Evolutionary conservation across 352 stramenopile species (phyloP).

Genomic region (Phytophthora kernoviae): DNA sequence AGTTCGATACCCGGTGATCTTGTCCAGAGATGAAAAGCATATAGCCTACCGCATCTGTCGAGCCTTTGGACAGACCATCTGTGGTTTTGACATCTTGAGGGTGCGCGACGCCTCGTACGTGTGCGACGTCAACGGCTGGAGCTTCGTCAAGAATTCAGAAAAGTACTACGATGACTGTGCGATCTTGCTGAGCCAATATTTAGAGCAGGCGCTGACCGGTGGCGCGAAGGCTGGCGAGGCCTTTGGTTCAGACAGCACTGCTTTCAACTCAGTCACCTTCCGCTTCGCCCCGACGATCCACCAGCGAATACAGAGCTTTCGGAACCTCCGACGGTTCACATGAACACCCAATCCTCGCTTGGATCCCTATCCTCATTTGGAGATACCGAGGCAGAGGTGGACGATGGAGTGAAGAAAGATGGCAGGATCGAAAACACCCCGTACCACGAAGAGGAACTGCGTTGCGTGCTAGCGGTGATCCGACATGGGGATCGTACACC

Average conservation of each 20-base stretch:
- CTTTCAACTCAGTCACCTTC: constrained; percentile 71
- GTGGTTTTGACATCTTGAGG: constrained; percentile 99
- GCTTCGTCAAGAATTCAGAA: constrained; percentile 99
- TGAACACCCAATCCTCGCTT: constrained; percentile 31
- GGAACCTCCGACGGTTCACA: constrained; percentile 50
- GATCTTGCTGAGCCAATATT: constrained; percentile 90
- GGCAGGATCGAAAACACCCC: constrained; percentile 22
- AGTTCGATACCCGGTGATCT: constrained; percentile 98
- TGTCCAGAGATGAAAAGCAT: constrained; percentile 98
- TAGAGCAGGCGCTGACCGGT: constrained; percentile 63
- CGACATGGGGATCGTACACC: constrained; percentile 99
- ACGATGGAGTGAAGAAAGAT: constrained; percentile 29
- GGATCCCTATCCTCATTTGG: neutral
- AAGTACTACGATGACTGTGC: constrained; percentile 99
- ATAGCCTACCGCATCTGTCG: constrained; percentile 93
- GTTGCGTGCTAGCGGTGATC: constrained; percentile 99
- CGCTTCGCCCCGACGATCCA: constrained; percentile 52
- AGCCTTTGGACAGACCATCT: constrained; percentile 93
- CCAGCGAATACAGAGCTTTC: constrained; percentile 57
- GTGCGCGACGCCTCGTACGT: constrained; percentile 94
- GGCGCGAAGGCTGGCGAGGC: constrained; percentile 37
- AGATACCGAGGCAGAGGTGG: constrained; percentile 19
- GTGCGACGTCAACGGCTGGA: constrained; percentile 99
- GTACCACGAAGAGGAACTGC: constrained; percentile 95
- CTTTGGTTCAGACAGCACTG: constrained; percentile 55